These are phyloP conservation scores for Vachellia collinsii DNA, from an alignment of 306 rosid species.

Conservation along the genomic window DNA sequence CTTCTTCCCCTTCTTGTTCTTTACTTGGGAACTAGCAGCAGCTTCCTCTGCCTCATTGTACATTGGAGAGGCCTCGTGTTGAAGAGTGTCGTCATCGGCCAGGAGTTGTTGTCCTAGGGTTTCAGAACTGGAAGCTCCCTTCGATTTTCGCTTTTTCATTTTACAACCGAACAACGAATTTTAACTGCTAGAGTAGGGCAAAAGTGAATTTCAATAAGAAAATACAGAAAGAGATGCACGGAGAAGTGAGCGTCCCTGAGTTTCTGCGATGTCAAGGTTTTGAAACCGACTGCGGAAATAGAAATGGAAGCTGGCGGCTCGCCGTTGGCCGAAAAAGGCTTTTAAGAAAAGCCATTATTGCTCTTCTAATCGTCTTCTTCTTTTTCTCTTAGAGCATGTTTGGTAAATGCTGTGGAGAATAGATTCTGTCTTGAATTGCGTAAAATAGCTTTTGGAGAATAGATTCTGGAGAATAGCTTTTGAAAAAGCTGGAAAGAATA, in stretches of 20 bases:
- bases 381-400: too few relatives aligned
- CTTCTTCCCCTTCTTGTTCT: constrained; percentile 12
- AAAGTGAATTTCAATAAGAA: neutral
- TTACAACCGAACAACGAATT: neutral
- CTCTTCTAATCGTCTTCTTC: too few relatives aligned
- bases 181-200: neutral
- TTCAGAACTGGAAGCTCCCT: neutral
- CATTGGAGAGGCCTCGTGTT: neutral
- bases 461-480: too few relatives aligned
- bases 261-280: neutral
- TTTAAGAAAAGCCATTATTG: too few relatives aligned
- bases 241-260: neutral
- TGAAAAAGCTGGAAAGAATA: too few relatives aligned
- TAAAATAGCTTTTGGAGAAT: too few relatives aligned
- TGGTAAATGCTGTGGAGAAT: too few relatives aligned
- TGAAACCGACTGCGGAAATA: neutral
- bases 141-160: constrained; percentile 21
- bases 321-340: too few relatives aligned
- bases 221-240: neutral
- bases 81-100: neutral
- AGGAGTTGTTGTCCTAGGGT: neutral
- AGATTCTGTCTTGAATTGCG: too few relatives aligned
- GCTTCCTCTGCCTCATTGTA: neutral
- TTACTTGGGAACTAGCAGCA: neutral
- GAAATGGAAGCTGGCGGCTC: too few relatives aligned